These are phyloP conservation scores for Phytophthora sp. DNA, from an alignment of 352 stramenopile genomes.

Conservation along the genomic window DNA sequence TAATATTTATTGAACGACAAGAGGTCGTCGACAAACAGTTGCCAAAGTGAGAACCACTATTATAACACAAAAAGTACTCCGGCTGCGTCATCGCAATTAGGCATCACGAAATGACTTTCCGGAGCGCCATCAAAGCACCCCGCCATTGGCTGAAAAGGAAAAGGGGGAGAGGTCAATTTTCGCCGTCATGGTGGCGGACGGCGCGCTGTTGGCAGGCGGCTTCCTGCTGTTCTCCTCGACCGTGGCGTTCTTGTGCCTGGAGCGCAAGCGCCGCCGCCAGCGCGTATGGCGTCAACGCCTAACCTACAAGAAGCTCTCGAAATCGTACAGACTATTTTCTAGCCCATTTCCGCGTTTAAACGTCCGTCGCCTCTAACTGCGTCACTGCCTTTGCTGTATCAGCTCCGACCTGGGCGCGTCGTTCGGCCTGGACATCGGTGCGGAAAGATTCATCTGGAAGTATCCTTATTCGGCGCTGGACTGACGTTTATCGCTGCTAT, in stretches of 20 bases:
- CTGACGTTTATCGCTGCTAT: not conserved
- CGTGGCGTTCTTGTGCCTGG: conserved; percentile 64
- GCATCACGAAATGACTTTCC: too few relatives aligned
- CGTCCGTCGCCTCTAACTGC: not conserved
- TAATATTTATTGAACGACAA: too few relatives aligned
- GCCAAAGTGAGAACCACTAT: too few relatives aligned
- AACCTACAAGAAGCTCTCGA: conserved; percentile 88
- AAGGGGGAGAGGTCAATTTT: conserved; percentile 12
- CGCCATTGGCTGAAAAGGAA: conserved; percentile 7
- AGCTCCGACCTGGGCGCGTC: conserved; percentile 86
- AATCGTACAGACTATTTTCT: conserved; percentile 47
- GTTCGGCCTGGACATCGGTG: conserved; percentile 87
- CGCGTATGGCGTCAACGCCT: conserved; percentile 74
- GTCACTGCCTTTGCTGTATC: not conserved
- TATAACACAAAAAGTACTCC: too few relatives aligned
- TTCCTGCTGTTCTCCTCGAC: conserved; percentile 82
- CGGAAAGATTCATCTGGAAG: conserved; percentile 6
- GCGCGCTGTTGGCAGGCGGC: conserved; percentile 52
- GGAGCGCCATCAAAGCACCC: not conserved
- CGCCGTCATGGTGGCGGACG: not conserved
- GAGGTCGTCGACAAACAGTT: too few relatives aligned
- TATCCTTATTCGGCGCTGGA: conserved; percentile 3
- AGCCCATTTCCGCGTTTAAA: not conserved
- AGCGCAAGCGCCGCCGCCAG: conserved; percentile 72
- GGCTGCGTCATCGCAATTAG: too few relatives aligned